Base-by-base conservation (phyloP, 179 eudicot genomes). In the Amaranthus tricolor region DNA sequence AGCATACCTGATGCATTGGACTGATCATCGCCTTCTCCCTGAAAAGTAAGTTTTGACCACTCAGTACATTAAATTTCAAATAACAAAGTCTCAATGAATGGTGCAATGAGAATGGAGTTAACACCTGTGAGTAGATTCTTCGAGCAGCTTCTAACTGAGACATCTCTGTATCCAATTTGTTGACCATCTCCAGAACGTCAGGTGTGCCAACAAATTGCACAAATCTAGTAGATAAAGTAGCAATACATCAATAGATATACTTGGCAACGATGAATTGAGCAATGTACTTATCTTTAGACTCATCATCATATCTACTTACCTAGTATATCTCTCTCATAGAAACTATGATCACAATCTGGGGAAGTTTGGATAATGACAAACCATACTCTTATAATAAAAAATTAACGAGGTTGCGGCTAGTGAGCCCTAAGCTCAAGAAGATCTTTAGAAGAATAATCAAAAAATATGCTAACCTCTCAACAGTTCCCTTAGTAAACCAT, bases 401-500 rank as follows among this genome's bases (percentile, higher is more conserved):
- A 31, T 31, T 4, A 31, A 31, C 3, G 40, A 31, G 40, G 40
- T 31, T 31, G 40, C 40, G 40, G 40, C 40, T 31, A 31, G 40
- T 2, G 40, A 31, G 40, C 40, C 40, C 40, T 2, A 31, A 31
- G 40, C 40, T 31, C 40, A 31, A 31, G 40, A 31, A 31, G 40
- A 31, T 31, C 3, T 31, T 31, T 31, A 31, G 40, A 31, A 31
- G 40, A 40, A 67, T 64, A 48, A 68, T 66, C 51, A 68, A 45
- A 66, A 7, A 21, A 66, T 53, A 72, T 71, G 61, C 65, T 21
- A 76, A 96, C 99, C 98, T 91, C 84, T 96, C 98, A 62, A 96
- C 84, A 44, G 98, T 96, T 68, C 97, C 98, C 81, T 93, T 96
- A 5, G 97, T 93, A 79, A 96, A 96, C 99, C 99, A 96, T 43